A percentile compares a stretch with the other conserved stretches of the same genome.
These are phyloP conservation scores for Boletus reticuloceps DNA, from an alignment of 768 basidiomycete genomes.

Conservation along the genomic window DNA sequence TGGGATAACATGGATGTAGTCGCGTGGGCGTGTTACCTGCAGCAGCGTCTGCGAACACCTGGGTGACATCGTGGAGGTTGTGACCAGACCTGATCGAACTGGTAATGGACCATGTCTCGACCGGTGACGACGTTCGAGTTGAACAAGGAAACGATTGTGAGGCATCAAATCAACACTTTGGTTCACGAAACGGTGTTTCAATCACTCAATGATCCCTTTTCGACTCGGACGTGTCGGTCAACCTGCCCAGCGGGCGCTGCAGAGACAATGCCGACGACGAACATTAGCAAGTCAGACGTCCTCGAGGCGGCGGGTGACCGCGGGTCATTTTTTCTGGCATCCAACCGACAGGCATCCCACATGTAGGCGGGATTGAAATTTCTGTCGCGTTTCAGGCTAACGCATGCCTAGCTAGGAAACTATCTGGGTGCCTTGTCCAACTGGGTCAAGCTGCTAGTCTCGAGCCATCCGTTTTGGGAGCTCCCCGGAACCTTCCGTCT, in stretches of 20 bases:
- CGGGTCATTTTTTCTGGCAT: slow-evolving; percentile 86
- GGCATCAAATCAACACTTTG: too few species aligned
- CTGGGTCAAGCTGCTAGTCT: slow-evolving; percentile 85
- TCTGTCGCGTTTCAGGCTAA: slow-evolving; percentile 3
- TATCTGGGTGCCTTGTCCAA: slow-evolving; percentile 88
- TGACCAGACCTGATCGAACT: too few species aligned
- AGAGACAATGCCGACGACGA: slow-evolving; percentile 4
- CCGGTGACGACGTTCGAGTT: too few species aligned
- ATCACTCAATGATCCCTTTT: slow-evolving; percentile 19
- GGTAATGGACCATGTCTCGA: too few species aligned
- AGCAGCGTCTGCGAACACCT: too few species aligned
- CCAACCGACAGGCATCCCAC: slow-evolving; percentile 89
- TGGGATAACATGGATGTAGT: too few species aligned
- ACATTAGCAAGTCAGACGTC: neutral
- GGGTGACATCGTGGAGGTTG: too few species aligned
- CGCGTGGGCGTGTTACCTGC: too few species aligned
- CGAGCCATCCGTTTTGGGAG: too few species aligned
- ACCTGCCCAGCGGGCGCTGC: slow-evolving; percentile 3
- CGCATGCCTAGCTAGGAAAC: slow-evolving; percentile 72
- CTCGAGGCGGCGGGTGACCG: slow-evolving; percentile 25
- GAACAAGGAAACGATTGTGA: too few species aligned
- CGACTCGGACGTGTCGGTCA: neutral
- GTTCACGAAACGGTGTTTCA: slow-evolving; percentile 29
- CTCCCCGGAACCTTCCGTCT: too few species aligned
- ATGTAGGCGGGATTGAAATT: slow-evolving; percentile 47